Conservation (phyloP, 1,139 yeast genomes). For the Candida sojae region DNA sequence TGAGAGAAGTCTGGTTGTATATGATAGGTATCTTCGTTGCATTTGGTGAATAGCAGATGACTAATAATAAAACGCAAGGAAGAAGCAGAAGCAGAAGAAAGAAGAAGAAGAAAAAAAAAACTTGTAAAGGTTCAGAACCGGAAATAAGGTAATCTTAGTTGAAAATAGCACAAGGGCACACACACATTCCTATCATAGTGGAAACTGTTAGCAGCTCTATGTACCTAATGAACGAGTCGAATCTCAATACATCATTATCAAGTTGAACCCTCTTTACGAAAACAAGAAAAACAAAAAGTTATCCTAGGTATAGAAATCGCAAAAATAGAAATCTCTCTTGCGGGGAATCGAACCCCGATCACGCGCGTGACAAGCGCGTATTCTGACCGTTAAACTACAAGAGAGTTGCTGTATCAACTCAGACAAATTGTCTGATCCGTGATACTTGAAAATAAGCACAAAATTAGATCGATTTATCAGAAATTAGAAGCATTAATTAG, state of each 20-base stretch:
- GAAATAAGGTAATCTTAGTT: too few species aligned
- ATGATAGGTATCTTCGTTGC: constrained; percentile 10
- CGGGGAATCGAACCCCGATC: constrained; percentile 7
- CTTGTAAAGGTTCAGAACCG: too few species aligned
- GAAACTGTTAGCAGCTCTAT: too few species aligned
- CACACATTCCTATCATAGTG: too few species aligned
- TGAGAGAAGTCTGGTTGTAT: constrained; percentile 5
- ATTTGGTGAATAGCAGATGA: neutral
- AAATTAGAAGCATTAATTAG: too few species aligned
- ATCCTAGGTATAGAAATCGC: too few species aligned
- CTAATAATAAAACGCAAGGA: too few species aligned
- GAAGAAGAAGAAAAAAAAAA: neutral
- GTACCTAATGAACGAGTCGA: too few species aligned
- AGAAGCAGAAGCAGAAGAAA: neutral
- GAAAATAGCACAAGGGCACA: too few species aligned
- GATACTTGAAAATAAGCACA: neutral
- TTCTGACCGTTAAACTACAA: constrained; percentile 6
- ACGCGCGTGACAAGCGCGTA: constrained; percentile 7
- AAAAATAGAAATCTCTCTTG: constrained; percentile 1
- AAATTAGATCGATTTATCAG: neutral
- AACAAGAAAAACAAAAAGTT: too few species aligned
- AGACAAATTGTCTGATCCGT: neutral
- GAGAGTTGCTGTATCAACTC: neutral
- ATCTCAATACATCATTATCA: too few species aligned
- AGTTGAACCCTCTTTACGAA: too few species aligned